Base-by-base conservation (phyloP, 2,329 filamentous ascomycete genomes). In the Arthrobotrys pseudoclavata region DNA sequence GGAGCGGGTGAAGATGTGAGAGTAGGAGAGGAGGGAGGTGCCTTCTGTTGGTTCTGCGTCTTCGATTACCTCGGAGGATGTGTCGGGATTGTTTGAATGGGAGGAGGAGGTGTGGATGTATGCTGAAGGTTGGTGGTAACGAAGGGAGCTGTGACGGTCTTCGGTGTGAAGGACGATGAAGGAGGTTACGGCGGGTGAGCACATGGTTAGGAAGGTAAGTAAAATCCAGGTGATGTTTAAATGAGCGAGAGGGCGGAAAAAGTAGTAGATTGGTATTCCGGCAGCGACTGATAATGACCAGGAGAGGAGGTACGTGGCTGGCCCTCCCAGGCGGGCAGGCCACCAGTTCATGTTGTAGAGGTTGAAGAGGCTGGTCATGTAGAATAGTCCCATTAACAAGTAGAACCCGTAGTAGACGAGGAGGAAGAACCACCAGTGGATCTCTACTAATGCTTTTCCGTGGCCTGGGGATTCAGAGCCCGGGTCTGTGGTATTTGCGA, bases 391-490 rank as follows among this genome's bases (percentile, higher is more conserved):
- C 3, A 89, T 90, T 24, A 91, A 81, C 82, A 90, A 91, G 83
- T 91, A 91, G 80, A 91, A 87, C 70, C 89, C 89, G 82, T 91
- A 91, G 84, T 91, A 91, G 70, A 91, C 87, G 60, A 91, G 87
- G 42, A 91, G 85, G 81, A 91, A 91, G 85, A 91, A 91, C 89
- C 90, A 91, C 81, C 91, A 91, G 84, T 90, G 90, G 80, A 91
- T 87, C 79, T 88, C 87, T 3, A 91, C 89, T 48, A 87, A 85
- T 4, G 89, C 88, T 80, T 87, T 85, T 72, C 90, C 90, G 84
- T 91, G 89, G 26, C 89, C 89, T 0, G 89, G 89, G 0, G 85
- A 83, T 79, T 69, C 84, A 84, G 45, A 83, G 83, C 26, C 79
- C 69, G 48, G 77, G 74, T 72, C 81, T 48, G 81, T 82, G 62